These are phyloP conservation scores for Periconia macrospinosa DNA, from an alignment of 2,329 filamentous ascomycete genomes.

Conservation along the genomic window DNA sequence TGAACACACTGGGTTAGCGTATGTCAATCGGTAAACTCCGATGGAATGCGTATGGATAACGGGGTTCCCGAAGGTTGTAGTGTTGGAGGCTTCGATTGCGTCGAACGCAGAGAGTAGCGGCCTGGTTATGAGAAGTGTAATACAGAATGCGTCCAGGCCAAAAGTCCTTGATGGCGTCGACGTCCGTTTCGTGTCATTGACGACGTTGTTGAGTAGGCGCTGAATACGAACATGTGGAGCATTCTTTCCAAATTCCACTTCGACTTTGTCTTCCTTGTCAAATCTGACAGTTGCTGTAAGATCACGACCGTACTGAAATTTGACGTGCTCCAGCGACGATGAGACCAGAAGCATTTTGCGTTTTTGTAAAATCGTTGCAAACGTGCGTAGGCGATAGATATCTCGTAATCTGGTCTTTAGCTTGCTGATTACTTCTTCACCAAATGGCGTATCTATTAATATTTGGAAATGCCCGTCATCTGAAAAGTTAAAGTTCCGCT, in stretches of 20 bases:
- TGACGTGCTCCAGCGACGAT: slow-evolving; percentile 60
- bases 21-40: slow-evolving; percentile 43
- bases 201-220: slow-evolving; percentile 60
- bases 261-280: slow-evolving; percentile 50
- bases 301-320: slow-evolving; percentile 67
- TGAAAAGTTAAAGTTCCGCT: slow-evolving; percentile 66
- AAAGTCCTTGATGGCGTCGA: slow-evolving; percentile 55
- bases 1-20: slow-evolving; percentile 43
- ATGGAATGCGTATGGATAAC: slow-evolving; percentile 38
- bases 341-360: slow-evolving; percentile 60
- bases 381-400: slow-evolving; percentile 71
- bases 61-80: slow-evolving; percentile 28
- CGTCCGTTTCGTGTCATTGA: slow-evolving; percentile 52
- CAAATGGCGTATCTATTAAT: slow-evolving; percentile 61
- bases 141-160: slow-evolving; percentile 59
- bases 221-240: slow-evolving; percentile 70
- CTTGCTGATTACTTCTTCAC: slow-evolving; percentile 60
- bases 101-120: slow-evolving; percentile 66
- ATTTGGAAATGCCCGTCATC: slow-evolving; percentile 65
- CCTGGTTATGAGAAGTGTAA: slow-evolving; percentile 62
- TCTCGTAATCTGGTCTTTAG: slow-evolving; percentile 64
- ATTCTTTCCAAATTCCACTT: slow-evolving; percentile 60
- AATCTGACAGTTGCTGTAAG: slow-evolving; percentile 63
- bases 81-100: slow-evolving; percentile 58
- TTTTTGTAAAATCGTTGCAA: slow-evolving; percentile 65